Evolutionary conservation across 768 basidiomycete species (phyloP), one percentile per base, ranked within the genome.

Genomic region (Phaeotremella skinneri): DNA sequence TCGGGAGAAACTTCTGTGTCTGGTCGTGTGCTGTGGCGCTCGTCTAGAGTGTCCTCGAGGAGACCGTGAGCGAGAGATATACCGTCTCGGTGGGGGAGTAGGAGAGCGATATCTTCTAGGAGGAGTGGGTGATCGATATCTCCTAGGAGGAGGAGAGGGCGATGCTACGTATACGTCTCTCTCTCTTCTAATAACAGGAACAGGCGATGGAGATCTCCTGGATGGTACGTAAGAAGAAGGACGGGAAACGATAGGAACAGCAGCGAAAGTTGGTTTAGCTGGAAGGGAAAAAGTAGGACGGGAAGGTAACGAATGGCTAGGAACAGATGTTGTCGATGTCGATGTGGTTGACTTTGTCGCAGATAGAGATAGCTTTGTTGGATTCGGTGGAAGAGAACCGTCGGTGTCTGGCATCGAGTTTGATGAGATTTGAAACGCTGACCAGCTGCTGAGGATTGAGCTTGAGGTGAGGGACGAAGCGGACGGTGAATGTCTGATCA

Each of bases 261-360:
- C 16, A 16, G 55, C 20, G 21, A 63, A 60, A 21, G 49, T 41
- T 13, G 66, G 66, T 49, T 23, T 53, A 1, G 60, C 31, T 2
- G 66, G 62, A 17, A 61, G 56, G n/a, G 56, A 26, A 45, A 60
- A 63, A 7, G 26, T 47, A 13, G 54, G 59, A 31, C 49, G 34
- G n/a, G 59, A n/a, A 20, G 59, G 59, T 5, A 57, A 48, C 17
- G 53, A 23, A 27, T 41, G 41, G 34, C 11, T 17, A 5, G 25
- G 23, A 17, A 17, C 17, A 11, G 52, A 41, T 39, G 52, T 14
- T 41, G 25, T 11, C 39, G 27, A 30, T 13, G 20, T 14, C 27
- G 49, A 51, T 20, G 43, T n/a, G 9, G 23, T 17, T 26, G 3
- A n/a, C 23, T 4, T n/a, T 26, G 41, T 7, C 3, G 57, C 11